A percentile compares a stretch with the other conserved stretches of the same genome.
Evolutionary conservation across 805 yeast genomes (phyloP).

Genomic region (Cyberlindnera xishuangbannaensis): DNA sequence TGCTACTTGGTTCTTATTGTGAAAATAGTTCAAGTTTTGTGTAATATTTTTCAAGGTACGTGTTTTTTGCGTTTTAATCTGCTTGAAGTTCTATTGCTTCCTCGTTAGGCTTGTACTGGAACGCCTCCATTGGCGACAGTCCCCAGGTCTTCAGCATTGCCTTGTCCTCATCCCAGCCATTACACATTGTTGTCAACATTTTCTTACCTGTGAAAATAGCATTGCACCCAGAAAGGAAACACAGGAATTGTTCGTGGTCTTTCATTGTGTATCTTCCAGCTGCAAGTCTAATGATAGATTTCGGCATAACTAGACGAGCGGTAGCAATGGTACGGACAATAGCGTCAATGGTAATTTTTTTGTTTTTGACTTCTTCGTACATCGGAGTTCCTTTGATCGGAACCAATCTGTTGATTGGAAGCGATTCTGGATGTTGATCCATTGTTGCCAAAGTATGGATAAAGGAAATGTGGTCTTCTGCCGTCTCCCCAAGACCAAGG

Average conservation of each 20-base stretch:
- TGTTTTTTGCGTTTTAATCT: no score
- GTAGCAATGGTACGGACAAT: slow-evolving; percentile 69
- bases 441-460: slow-evolving; percentile 60
- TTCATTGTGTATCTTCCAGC: slow-evolving; percentile 82
- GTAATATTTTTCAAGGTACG: no score
- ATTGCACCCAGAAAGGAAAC: slow-evolving; percentile 74
- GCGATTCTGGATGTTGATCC: slow-evolving; percentile 71
- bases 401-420: slow-evolving; percentile 77
- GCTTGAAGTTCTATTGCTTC: slow-evolving; percentile 2
- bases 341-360: slow-evolving; percentile 51
- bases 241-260: slow-evolving; percentile 66
- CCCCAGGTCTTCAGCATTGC: slow-evolving; percentile 70
- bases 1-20: not conserved
- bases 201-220: slow-evolving; percentile 78
- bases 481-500: slow-evolving; percentile 70
- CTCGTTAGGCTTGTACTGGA: slow-evolving; percentile 16
- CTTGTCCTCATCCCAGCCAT: slow-evolving; percentile 79
- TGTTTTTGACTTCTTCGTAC: slow-evolving; percentile 44
- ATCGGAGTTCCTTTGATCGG: slow-evolving; percentile 77
- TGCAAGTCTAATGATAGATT: slow-evolving; percentile 63
- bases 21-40: no score
- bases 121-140: slow-evolving; percentile 47
- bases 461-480: slow-evolving; percentile 65
- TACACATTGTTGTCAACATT: slow-evolving; percentile 79
- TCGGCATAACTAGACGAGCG: slow-evolving; percentile 71